Percentiles rank a stretch among this genome's conserved stretches.
phyloP scores from a whole-genome alignment of 352 stramenopile genomes.

The Phytophthora uliginosa region DNA sequence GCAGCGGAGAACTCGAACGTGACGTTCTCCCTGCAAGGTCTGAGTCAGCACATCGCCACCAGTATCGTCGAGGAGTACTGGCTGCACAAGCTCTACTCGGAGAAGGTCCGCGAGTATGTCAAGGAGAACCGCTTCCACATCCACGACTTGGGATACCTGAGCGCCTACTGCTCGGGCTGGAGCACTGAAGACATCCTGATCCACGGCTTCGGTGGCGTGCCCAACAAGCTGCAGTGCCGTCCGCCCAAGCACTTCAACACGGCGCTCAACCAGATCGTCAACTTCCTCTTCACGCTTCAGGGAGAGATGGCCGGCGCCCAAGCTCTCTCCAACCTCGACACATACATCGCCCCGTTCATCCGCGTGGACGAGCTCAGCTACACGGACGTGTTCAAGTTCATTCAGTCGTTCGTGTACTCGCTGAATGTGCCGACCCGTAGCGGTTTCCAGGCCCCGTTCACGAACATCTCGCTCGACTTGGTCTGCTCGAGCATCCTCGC shows the following conservation, averaged over 20 bases:
- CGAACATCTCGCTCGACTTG: constrained; percentile 42
- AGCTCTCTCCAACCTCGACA: constrained; percentile 42
- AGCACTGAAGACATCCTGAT: constrained; percentile 43
- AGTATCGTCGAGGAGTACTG: constrained; percentile 42
- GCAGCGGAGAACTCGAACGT: constrained; percentile 44
- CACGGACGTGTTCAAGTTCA: constrained; percentile 42
- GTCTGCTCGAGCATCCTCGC: constrained; percentile 33
- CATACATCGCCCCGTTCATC: constrained; percentile 42
- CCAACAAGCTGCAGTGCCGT: constrained; percentile 42
- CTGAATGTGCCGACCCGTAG: constrained; percentile 39
- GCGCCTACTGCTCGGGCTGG: constrained; percentile 41
- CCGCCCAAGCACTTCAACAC: constrained; percentile 44
- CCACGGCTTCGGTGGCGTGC: constrained; percentile 38
- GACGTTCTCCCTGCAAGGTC: constrained; percentile 41
- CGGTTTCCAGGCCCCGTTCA: constrained; percentile 42
- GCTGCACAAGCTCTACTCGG: constrained; percentile 40
- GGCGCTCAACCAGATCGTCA: constrained; percentile 42
- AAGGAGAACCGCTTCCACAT: constrained; percentile 47
- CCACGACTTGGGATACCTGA: constrained; percentile 40
- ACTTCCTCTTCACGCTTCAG: constrained; percentile 47
- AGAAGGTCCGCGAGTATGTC: constrained; percentile 32
- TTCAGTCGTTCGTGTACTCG: constrained; percentile 46
- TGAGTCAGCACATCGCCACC: constrained; percentile 43
- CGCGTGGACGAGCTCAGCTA: constrained; percentile 40
- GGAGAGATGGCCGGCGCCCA: constrained; percentile 41